Conservation (phyloP, 179 eudicot genomes). For the Pouteria campechiana region DNA sequence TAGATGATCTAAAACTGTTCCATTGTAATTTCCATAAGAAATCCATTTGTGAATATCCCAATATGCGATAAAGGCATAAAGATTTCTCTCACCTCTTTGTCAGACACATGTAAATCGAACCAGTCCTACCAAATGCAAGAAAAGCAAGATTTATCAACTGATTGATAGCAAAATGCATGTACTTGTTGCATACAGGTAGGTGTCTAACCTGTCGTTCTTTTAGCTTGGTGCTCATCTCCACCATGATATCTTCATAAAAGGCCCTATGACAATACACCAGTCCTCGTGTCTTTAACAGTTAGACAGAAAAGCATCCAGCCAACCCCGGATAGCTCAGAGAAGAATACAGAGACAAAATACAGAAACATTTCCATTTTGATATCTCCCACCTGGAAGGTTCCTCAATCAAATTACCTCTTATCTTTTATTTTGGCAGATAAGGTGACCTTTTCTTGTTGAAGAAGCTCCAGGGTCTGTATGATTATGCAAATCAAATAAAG, state of each 20-base stretch:
- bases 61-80: too few relatives aligned
- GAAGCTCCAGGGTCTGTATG: slow-evolving; percentile 68
- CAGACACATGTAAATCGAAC: slow-evolving; percentile 16
- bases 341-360: too few relatives aligned
- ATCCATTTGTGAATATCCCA: too few relatives aligned
- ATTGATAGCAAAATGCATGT: background rate
- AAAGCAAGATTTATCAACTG: background rate
- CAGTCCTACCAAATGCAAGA: slow-evolving; percentile 17
- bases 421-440: slow-evolving; percentile 43
- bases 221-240: slow-evolving; percentile 37
- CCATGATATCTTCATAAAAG: slow-evolving; percentile 36
- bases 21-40: too few relatives aligned
- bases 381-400: too few relatives aligned
- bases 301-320: background rate
- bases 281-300: background rate
- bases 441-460: slow-evolving; percentile 56
- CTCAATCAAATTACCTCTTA: slow-evolving; percentile 56
- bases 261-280: slow-evolving; percentile 27
- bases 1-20: too few relatives aligned
- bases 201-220: slow-evolving; percentile 54
- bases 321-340: too few relatives aligned
- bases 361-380: background rate
- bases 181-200: slow-evolving; percentile 1
- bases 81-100: too few relatives aligned
- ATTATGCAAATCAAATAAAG: background rate